Percentiles rank a stretch among this genome's conserved stretches.
Evolutionary conservation across 768 basidiomycete species (phyloP).

Genomic region (Russula lepida): DNA sequence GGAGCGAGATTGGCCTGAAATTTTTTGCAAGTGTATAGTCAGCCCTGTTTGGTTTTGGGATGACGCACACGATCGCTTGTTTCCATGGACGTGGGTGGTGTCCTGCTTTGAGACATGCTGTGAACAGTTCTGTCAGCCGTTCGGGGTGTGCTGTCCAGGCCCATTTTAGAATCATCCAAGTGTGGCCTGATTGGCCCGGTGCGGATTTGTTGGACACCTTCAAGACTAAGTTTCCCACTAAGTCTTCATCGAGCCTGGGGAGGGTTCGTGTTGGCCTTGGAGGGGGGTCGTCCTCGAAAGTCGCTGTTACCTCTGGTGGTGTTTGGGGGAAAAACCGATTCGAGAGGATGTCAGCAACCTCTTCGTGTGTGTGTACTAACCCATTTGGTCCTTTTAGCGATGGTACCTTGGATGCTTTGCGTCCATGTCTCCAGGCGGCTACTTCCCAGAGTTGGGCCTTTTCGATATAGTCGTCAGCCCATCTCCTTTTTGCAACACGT

Average conservation of each 20-base stretch:
- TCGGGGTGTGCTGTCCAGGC: not conserved
- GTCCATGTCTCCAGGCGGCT: too few relatives aligned
- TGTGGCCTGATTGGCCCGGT: not conserved
- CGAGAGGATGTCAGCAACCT: too few relatives aligned
- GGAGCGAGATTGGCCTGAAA: not conserved
- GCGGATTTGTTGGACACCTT: not conserved
- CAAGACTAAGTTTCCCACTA: not conserved
- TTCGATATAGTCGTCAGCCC: too few relatives aligned
- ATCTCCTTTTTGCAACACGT: too few relatives aligned
- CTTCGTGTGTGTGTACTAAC: too few relatives aligned
- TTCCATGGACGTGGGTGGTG: not conserved
- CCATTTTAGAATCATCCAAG: not conserved
- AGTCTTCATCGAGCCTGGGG: not conserved
- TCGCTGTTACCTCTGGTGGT: too few relatives aligned
- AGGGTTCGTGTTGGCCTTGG: too few relatives aligned
- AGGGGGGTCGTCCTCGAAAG: too few relatives aligned
- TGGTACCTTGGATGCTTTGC: too few relatives aligned
- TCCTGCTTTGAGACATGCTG: not conserved
- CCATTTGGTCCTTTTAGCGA: too few relatives aligned
- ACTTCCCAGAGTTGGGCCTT: too few relatives aligned
- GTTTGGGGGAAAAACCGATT: too few relatives aligned
- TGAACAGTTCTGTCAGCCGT: fast-evolving
- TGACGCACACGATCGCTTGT: not conserved
- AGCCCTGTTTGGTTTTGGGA: not conserved
- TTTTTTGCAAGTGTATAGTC: not conserved